Evolutionary conservation across 345 rosid genomes (phyloP).

Genomic region (Ceriops zippeliana): DNA sequence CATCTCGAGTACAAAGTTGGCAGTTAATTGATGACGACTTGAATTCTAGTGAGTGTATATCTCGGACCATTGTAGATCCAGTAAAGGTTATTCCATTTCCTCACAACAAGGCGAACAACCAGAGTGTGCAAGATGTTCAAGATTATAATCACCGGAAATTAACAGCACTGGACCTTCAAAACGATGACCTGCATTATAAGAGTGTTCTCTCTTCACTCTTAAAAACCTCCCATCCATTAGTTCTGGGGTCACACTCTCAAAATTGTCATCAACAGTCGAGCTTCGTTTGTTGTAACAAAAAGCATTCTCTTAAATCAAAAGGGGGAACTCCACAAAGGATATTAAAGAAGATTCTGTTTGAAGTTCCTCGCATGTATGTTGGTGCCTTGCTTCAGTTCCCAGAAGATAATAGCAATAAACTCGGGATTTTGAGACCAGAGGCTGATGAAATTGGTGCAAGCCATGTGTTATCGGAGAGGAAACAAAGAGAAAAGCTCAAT

Average conservation of each 20-base stretch:
- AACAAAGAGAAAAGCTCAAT: constrained; percentile 46
- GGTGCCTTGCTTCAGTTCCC: constrained; percentile 33
- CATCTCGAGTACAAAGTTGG: constrained; percentile 73
- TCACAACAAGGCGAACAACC: constrained; percentile 23
- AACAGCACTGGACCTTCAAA: constrained; percentile 27
- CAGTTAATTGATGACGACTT: constrained; percentile 63
- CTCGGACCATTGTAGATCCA: constrained; percentile 59
- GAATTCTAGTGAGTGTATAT: constrained; percentile 68
- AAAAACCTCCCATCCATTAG: constrained; percentile 57
- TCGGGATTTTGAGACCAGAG: constrained; percentile 40
- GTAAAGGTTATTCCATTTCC: constrained; percentile 33
- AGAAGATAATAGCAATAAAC: constrained; percentile 32
- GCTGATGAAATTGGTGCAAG: constrained; percentile 43
- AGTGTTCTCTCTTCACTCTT: constrained; percentile 55
- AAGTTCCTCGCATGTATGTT: constrained; percentile 64
- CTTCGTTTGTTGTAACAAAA: constrained; percentile 58
- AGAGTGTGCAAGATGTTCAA: constrained; percentile 40
- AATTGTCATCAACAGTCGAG: constrained; percentile 50
- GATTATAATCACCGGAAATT: constrained; percentile 36
- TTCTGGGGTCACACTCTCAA: constrained; percentile 44
- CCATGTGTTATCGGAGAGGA: constrained; percentile 47
- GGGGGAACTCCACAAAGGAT: constrained; percentile 47
- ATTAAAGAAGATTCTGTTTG: constrained; percentile 69
- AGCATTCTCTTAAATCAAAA: constrained; percentile 21
- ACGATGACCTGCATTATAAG: constrained; percentile 60